Base-by-base conservation (phyloP, 495 filamentous ascomycete genomes). In the Trichoderma erinaceum region DNA sequence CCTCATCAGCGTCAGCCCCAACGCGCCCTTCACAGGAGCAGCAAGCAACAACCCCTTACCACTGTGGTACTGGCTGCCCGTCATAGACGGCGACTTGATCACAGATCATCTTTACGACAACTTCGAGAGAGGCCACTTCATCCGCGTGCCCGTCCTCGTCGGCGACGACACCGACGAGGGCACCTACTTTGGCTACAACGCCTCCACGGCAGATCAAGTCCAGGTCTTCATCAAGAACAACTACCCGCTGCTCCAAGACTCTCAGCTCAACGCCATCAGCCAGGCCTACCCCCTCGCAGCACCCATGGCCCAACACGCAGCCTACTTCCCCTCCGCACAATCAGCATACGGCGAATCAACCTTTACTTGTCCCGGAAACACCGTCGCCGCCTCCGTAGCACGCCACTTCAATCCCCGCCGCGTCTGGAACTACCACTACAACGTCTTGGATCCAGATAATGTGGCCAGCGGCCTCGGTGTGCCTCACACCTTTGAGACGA, bases 161-260 rank as follows among this genome's bases (percentile, higher is more conserved):
- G 90, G 90, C 67, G 87, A 90, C 68, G 85, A 83, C 72, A 89
- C 88, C 43, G 87, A 93, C 73, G 89, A 89, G 70, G 86, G 85
- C 18, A 78, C 81, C 12, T 70, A 76, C 5, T 85, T 89, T 67
- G 83, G 80, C 15, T 68, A 77, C 48, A 78, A 82, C 68, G 77
- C 85, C 44, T 70, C 72, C 32, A 83, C 79, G 1, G 70, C 77
- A 1, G 70, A 70, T 0, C 78, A 81, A n/a, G 76, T 89, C 21
- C 65, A 77, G 16, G 63, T 67, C 8, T 89, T 85, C 73, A 70
- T 89, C 32, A 69, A 69, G 0, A 82, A 83, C 67, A 79, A 80
- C 69, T 78, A 77, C 69, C 80, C 79, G 3, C 32, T 63, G 3
- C 78, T 87, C 4, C 83, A 78, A 2, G 70, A 75, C 3, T 67